Base-by-base conservation (phyloP, 257 asterid genomes). In the Thymus quinquecostatus region DNA sequence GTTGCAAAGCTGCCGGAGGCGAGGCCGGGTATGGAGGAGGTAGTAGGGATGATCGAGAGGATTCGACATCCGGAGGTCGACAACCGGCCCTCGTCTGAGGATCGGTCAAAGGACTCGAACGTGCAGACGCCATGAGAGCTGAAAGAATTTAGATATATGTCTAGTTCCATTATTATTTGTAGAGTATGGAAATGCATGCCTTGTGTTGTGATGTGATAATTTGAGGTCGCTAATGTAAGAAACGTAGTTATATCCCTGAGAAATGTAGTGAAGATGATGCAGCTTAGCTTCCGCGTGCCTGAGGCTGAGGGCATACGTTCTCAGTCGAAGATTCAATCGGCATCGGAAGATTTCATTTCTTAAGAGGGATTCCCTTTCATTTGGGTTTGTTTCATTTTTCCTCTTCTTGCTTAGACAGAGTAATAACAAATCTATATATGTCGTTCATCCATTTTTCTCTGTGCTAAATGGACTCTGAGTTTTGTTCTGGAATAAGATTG, bases 21-120 rank as follows among this genome's bases (percentile, higher is more conserved):
- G 76, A 59, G 99, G 47, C 98, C 99, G 1, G 40, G 72, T 0
- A 89, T 95, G 92, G 92, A 85, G 1, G 90, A 94, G 40, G 91
- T 89, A 21, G 86, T 91, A 1, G 78, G 88, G 44, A 69, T 90
- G 96, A 85, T 92, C 30, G 93, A 92, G 73, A 89, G 87, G 6
- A 62, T 88, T 41, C 79, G 92, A 50, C 86, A 77, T 38, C 74
- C 87, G 0, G 91, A 92, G 9, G 13, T 73, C 6, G 89, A 84
- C 6, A 81, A 84, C 9, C 76, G 92, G 64, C 84, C 90, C 2
- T 92, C 97, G 5, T 90, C 96, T 3, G 98, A 88, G 59, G 98
- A 90, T 53, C 82, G 86, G 78, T 88, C 95, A 0, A 84, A 75
- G 75, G 84, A 81, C 40, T 85, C 89, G 5, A 85, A 79, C 69